Base-by-base conservation (phyloP, 371 early-diverging fungal species). In the Saksenaea vasiformis region DNA sequence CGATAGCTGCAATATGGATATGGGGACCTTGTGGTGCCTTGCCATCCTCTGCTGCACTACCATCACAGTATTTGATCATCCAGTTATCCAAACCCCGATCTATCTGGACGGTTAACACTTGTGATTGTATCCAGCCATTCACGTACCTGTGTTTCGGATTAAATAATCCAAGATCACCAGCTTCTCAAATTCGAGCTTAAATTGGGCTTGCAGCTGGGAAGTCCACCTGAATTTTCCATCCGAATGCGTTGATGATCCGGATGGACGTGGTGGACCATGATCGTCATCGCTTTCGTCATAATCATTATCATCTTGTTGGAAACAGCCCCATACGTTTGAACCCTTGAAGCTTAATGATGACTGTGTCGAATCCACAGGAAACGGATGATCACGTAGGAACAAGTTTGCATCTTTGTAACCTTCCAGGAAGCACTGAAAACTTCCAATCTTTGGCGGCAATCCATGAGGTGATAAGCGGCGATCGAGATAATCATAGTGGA, bases 71-170 rank as follows among this genome's bases (percentile, higher is more conserved):
- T 26, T 84, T 85, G 44, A 96, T 86, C 94, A 96, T 93, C 96
- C 95, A 95, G 66, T 95, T 96, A 64, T 96, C 95, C 61, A 89
- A 62, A 13, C 94, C 93, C 26, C 95, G 87, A 72, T 95, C 91
- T 85, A 15, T 5, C 28, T 54, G 37, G 28, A 38, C 24, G 34
- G 22, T 27, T 37, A 24, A 54, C 38, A 10, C 0, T 13, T 44
- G 9, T 22, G 8, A 19, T 24, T 34, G 7, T n/a, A 0, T 37
- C 36, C 56, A 27, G 41, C 2, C 26, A n/a, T 38, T 51, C 11
- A 34, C 35, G 62, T 79, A 86, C 87, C 95, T 41, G 95, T 96
- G 66, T 96, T 95, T 17, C 97, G 85, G 47, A 95, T 94, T 54
- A 95, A 79, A 77, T 94, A 95, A 64, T 96, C 96, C 22, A 96